Evolutionary conservation across 2,329 filamentous ascomycete species (phyloP), one percentile per base, ranked within the genome.

Genomic region (Trichoderma aggressivum): DNA sequence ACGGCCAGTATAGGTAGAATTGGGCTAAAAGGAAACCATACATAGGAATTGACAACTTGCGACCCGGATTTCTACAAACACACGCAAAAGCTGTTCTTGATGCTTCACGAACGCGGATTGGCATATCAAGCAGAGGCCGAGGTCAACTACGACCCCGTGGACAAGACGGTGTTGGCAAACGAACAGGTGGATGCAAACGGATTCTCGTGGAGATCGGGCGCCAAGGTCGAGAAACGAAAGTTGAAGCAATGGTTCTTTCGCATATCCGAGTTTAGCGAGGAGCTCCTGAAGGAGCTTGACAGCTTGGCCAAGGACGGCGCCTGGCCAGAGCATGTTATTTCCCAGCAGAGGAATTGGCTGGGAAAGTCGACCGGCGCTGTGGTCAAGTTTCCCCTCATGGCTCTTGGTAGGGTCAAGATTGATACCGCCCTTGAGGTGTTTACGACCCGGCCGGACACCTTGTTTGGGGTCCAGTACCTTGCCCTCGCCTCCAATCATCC

Each of bases 141-240:
- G 73, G 94, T 97, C 75, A 97, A 97, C 81, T 97, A 93, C 82
- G 94, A 97, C 75, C 94, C 94, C 1, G 87, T 97, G 32, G 94
- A 97, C 79, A 91, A 92, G 79, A 97, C 94, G 0, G 94, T 97
- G 18, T 84, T 97, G 72, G 94, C 94, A 12, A 97, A 97, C 79
- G 94, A 97, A 81, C 94, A 97, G 81, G 93, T 97, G n/a, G 93
- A 97, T 78, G 87, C 91, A 63, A 91, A 93, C 77, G 94, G 94
- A 36, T 89, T 85, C 75, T 97, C 94, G 2, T 97, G 94, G 94
- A 88, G 94, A 70, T 96, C 93, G 1, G 94, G 94, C 11, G 94
- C 92, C 63, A 90, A 92, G 78, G 93, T 97, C 21, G 91, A 96
- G 81, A 92, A 94, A 82, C 85, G 89, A 72, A 88, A 88, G 75